A percentile compares a stretch with the other conserved stretches of the same genome.
Evolutionary conservation across 2,329 filamentous ascomycete genomes (phyloP).

Genomic region (Sclerotiophoma versabilis): DNA sequence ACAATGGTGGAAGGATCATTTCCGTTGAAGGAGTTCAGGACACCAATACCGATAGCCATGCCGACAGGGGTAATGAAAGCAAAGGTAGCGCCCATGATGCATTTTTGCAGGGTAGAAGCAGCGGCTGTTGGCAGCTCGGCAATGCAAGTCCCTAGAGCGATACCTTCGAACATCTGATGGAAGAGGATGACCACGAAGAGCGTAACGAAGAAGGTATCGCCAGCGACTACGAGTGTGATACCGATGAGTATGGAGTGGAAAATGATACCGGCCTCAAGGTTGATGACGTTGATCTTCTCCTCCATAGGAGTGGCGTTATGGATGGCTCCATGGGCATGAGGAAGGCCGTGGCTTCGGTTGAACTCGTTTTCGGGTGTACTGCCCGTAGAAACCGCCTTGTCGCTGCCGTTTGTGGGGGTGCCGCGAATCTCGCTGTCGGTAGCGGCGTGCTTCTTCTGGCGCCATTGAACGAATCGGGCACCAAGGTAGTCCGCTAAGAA

Average conservation of each 20-base stretch:
- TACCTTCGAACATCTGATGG: conserved; percentile 80
- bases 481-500: conserved; percentile 75
- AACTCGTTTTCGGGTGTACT: conserved; percentile 24
- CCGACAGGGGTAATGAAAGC: conserved; percentile 77
- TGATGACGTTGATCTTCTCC: conserved; percentile 66
- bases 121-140: conserved; percentile 60
- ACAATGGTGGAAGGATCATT: conserved; percentile 73
- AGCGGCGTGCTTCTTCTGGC: conserved; percentile 29
- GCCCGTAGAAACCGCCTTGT: conserved; percentile 20
- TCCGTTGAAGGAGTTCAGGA: conserved; percentile 74
- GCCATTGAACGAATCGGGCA: conserved; percentile 62
- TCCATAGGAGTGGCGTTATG: conserved; percentile 32
- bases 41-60: conserved; percentile 81
- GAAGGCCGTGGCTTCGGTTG: conserved; percentile 21
- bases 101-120: conserved; percentile 57
- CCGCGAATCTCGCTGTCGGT: conserved; percentile 24
- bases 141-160: conserved; percentile 76
- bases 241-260: conserved; percentile 76
- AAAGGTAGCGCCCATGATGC: conserved; percentile 69
- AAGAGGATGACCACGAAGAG: conserved; percentile 72
- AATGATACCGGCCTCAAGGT: conserved; percentile 76
- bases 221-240: conserved; percentile 64
- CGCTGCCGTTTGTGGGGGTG: conserved; percentile 15
- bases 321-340: conserved; percentile 33
- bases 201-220: conserved; percentile 60